A percentile compares a stretch with the other conserved stretches of the same genome.
Conservation (phyloP, 495 filamentous ascomycete species). For the Venustampulla echinocandica region DNA sequence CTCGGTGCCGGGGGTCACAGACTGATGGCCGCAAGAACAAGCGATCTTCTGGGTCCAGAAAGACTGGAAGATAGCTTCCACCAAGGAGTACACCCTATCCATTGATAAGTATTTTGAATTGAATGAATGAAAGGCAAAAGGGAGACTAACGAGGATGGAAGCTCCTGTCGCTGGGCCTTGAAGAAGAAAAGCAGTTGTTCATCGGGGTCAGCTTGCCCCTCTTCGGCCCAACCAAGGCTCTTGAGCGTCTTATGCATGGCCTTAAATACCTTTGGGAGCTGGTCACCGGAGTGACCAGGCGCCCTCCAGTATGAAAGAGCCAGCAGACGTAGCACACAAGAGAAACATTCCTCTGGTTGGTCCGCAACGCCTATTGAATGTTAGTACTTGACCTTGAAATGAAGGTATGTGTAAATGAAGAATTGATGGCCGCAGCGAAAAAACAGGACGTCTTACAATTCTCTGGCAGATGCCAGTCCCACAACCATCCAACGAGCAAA, state of each 20-base stretch:
- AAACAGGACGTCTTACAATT: constrained; percentile 9
- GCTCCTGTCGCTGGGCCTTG: constrained; percentile 5
- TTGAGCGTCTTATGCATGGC: background rate
- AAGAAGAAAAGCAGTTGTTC: constrained; percentile 17
- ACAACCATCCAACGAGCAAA: constrained; percentile 31
- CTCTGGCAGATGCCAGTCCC: constrained; percentile 11
- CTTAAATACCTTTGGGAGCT: background rate
- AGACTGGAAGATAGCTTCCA: constrained; percentile 49
- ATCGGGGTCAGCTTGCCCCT: constrained; percentile 20
- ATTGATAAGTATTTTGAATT: background rate
- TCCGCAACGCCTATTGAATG: constrained; percentile 4
- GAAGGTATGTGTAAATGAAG: background rate
- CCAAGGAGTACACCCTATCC: constrained; percentile 9
- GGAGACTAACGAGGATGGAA: constrained; percentile 10
- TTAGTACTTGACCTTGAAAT: constrained; percentile 1
- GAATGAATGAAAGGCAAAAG: background rate
- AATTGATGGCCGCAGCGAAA: background rate
- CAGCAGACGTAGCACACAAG: background rate
- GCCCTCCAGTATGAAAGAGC: constrained; percentile 2
- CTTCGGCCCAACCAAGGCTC: constrained; percentile 6
- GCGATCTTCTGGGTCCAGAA: constrained; percentile 53
- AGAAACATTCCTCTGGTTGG: background rate
- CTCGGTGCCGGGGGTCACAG: background rate
- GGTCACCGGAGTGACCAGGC: too few relatives aligned
- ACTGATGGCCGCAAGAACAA: background rate